A percentile compares a stretch with the other conserved stretches of the same genome.
These are phyloP conservation scores for Rhodotorula sp. DNA, from an alignment of 1,284 basidiomycete genomes.

Conservation along the genomic window DNA sequence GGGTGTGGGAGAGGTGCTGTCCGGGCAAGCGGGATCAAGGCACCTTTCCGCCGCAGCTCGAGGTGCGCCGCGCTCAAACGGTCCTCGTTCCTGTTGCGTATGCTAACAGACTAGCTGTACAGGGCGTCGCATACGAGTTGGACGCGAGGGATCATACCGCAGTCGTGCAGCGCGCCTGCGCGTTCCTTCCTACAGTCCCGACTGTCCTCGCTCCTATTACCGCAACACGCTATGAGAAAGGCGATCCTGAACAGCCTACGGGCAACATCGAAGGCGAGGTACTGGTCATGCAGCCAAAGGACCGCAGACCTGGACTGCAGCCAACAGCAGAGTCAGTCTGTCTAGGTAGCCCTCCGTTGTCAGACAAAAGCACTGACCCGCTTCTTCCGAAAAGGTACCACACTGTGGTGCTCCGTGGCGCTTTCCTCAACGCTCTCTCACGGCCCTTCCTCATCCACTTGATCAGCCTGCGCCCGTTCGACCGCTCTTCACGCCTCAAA, in stretches of 20 bases:
- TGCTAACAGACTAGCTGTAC: fast-evolving
- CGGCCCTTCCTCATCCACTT: slow-evolving; percentile 33
- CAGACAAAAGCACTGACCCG: neutral
- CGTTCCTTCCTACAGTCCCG: neutral
- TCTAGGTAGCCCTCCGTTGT: too few species aligned
- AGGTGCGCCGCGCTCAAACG: slow-evolving; percentile 8
- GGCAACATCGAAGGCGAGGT: slow-evolving; percentile 1
- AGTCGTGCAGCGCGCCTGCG: neutral
- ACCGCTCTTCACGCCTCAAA: slow-evolving; percentile 3
- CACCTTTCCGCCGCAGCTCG: slow-evolving; percentile 21
- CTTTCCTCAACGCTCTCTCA: slow-evolving; percentile 31
- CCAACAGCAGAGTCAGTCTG: slow-evolving; percentile 9
- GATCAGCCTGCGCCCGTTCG: slow-evolving; percentile 24
- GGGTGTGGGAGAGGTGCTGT: slow-evolving; percentile 29
- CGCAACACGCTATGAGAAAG: slow-evolving; percentile 3
- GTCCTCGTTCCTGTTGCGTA: too few species aligned
- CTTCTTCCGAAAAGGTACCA: slow-evolving; percentile 12
- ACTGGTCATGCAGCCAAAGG: neutral
- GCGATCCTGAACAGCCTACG: slow-evolving; percentile 10
- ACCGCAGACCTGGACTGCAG: neutral
- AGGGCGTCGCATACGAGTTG: slow-evolving; percentile 34
- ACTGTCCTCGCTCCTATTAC: slow-evolving; percentile 8
- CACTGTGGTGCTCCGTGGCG: slow-evolving; percentile 25
- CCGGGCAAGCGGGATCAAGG: slow-evolving; percentile 24
- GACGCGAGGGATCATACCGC: neutral